These are phyloP conservation scores for Phytophthora palmivora DNA, from an alignment of 352 stramenopile genomes.

Conservation along the genomic window DNA sequence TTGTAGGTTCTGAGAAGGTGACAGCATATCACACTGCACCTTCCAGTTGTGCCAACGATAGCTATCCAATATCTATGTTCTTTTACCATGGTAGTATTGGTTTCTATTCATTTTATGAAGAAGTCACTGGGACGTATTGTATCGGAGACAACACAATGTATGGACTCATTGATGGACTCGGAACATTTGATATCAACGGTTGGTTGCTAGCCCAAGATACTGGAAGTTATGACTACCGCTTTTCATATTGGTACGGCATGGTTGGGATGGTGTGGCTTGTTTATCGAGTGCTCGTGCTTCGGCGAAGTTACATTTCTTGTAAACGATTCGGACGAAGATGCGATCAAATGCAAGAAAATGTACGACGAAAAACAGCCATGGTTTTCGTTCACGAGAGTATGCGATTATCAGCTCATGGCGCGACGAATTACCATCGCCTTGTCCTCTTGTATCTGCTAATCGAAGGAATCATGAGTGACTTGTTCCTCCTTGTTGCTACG, in stretches of 20 bases:
- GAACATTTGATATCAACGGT: conserved; percentile 27
- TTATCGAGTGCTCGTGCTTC: conserved; percentile 18
- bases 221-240: conserved; percentile 9
- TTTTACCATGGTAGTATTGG: conserved; percentile 27
- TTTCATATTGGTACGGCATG: conserved; percentile 20
- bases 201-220: conserved; percentile 3
- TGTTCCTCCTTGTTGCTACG: conserved; percentile 36
- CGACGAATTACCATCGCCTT: conserved; percentile 22
- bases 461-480: conserved; percentile 34
- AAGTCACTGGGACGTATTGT: conserved; percentile 11
- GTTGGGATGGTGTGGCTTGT: conserved; percentile 17
- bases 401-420: conserved; percentile 19
- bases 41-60: conserved; percentile 7
- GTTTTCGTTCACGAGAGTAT: conserved; percentile 27
- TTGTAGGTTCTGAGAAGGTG: background rate
- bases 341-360: conserved; percentile 7
- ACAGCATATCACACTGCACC: too few species aligned
- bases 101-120: conserved; percentile 28
- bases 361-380: conserved; percentile 4
- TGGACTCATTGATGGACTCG: conserved; percentile 10
- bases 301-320: conserved; percentile 19
- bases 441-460: conserved; percentile 28
- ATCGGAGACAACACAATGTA: too few species aligned
- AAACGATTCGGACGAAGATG: conserved; percentile 12
- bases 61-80: conserved; percentile 11